A percentile compares a stretch with the other conserved stretches of the same genome.
These are phyloP conservation scores for Cryptosporidium bovis DNA, from an alignment of 169 alveolate genomes.

Conservation along the genomic window DNA sequence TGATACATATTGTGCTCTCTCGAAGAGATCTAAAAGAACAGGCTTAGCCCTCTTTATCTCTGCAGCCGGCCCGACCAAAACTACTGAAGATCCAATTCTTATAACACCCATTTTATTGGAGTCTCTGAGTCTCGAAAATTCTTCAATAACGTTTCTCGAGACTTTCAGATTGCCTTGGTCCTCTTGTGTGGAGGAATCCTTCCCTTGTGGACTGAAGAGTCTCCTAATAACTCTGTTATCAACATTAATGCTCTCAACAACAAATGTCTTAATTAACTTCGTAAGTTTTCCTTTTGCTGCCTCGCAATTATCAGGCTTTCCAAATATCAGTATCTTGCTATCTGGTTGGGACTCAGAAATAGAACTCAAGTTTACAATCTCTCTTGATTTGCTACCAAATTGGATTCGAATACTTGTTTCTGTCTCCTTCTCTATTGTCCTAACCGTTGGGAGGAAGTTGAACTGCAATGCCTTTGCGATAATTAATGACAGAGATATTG, in stretches of 20 bases:
- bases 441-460: slow-evolving; percentile 70
- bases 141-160: slow-evolving; percentile 57
- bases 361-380: slow-evolving; percentile 1
- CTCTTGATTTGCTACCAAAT: slow-evolving; percentile 64
- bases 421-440: slow-evolving; percentile 60
- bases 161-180: slow-evolving; percentile 27
- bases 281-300: slow-evolving; percentile 42
- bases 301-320: slow-evolving; percentile 65
- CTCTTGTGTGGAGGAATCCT: slow-evolving; percentile 30
- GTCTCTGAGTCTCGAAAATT: slow-evolving; percentile 52
- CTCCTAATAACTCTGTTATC: slow-evolving; percentile 57
- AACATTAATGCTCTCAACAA: slow-evolving; percentile 51
- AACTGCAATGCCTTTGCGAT: slow-evolving; percentile 66
- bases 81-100: slow-evolving; percentile 71
- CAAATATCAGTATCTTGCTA: slow-evolving; percentile 68
- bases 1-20: slow-evolving; percentile 55
- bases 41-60: slow-evolving; percentile 57
- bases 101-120: slow-evolving; percentile 70
- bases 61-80: slow-evolving; percentile 53
- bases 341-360: slow-evolving; percentile 58
- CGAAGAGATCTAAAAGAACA: slow-evolving; percentile 16
- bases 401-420: slow-evolving; percentile 66
- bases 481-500: slow-evolving; percentile 33
- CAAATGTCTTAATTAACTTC: slow-evolving; percentile 21
- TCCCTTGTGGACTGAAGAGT: slow-evolving; percentile 68